Percentiles rank a stretch among this genome's conserved stretches.
phyloP scores from a whole-genome alignment of 176 grass and related monocot genomes.

The Panicum miliaceum region DNA sequence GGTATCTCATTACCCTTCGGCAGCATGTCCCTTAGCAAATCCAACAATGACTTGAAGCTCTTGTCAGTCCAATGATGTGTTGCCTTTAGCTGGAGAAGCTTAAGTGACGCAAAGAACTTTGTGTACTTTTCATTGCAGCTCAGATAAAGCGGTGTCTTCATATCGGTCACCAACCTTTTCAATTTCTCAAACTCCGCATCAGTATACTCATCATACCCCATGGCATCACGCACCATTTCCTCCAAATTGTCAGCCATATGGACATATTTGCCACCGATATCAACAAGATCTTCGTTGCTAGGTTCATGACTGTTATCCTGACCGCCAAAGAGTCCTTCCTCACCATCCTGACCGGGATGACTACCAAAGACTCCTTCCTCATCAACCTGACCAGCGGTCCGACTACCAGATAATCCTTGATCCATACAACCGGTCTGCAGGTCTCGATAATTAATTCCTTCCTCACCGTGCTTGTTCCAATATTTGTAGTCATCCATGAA shows the following conservation, averaged over 20 bases:
- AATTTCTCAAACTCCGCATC: too few species aligned
- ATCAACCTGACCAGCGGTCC: not conserved
- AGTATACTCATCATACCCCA: not conserved
- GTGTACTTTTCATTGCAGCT: not conserved
- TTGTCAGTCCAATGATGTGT: not conserved
- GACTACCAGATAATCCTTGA: not conserved
- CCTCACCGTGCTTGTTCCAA: constrained; percentile 2
- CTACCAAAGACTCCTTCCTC: not conserved
- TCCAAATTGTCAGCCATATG: not conserved
- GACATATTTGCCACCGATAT: not conserved
- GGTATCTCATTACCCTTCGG: not conserved
- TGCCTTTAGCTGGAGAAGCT: not conserved
- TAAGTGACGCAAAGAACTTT: not conserved
- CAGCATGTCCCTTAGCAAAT: not conserved
- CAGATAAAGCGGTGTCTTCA: too few species aligned
- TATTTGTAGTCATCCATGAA: not conserved
- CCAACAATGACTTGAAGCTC: not conserved
- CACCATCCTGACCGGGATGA: not conserved
- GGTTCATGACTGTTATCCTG: not conserved
- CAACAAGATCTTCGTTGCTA: not conserved
- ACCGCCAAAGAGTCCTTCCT: not conserved
- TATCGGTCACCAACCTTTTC: too few species aligned
- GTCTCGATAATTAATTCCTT: not conserved
- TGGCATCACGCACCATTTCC: not conserved
- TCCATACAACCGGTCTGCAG: not conserved